phyloP scores from a whole-genome alignment of 2,329 filamentous ascomycete species.

The Rhynchosporium secalis region DNA sequence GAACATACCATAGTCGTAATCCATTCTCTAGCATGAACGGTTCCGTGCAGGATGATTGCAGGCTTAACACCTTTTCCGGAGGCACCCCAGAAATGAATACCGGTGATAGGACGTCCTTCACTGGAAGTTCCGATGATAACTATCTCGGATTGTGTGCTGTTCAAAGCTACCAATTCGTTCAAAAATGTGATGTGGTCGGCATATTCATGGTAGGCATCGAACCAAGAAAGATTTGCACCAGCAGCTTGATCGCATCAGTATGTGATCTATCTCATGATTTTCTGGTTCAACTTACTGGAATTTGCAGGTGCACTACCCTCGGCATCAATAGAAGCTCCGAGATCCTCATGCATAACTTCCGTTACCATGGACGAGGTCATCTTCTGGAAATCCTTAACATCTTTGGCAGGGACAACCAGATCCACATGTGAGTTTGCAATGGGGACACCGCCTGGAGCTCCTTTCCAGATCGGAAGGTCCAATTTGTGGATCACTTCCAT shows the following conservation, averaged over 20 bases:
- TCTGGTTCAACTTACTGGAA: constrained; percentile 8
- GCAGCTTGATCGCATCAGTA: constrained; percentile 25
- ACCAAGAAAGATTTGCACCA: constrained; percentile 47
- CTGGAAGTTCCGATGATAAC: constrained; percentile 50
- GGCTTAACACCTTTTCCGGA: constrained; percentile 47
- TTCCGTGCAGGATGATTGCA: constrained; percentile 57
- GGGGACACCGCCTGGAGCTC: constrained; percentile 30
- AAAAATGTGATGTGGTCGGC: constrained; percentile 53
- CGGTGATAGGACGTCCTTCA: constrained; percentile 46
- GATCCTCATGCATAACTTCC: constrained; percentile 45
- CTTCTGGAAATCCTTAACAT: constrained; percentile 43
- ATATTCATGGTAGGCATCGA: constrained; percentile 54
- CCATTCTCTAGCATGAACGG: constrained; percentile 62
- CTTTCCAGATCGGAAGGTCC: constrained; percentile 42
- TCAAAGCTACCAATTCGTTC: constrained; percentile 47
- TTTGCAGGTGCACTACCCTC: constrained; percentile 37
- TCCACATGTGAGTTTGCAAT: constrained; percentile 42
- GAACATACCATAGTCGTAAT: constrained; percentile 52
- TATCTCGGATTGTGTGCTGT: constrained; percentile 50
- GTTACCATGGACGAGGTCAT: constrained; percentile 36
- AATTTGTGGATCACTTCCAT: constrained; percentile 41
- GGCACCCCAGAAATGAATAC: constrained; percentile 55
- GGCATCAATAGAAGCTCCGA: constrained; percentile 45
- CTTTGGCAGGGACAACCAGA: constrained; percentile 44
- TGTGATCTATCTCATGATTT: background rate